Conservation (phyloP, 2,329 filamentous ascomycete species). For the Zalaria obscura region DNA sequence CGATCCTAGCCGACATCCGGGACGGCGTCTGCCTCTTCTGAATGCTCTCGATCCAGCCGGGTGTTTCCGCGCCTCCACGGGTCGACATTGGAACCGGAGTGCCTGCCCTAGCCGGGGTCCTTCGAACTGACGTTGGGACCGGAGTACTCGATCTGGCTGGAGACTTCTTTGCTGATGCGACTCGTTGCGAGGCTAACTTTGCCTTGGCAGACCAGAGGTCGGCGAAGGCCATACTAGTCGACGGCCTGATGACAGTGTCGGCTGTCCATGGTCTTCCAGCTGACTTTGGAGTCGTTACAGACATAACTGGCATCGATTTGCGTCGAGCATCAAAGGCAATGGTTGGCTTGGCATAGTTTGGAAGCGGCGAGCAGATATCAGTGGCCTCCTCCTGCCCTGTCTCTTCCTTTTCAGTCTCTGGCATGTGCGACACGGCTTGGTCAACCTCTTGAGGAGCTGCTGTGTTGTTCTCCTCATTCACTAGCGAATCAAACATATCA, state of each 20-base stretch:
- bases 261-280: slow-evolving; percentile 14
- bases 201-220: slow-evolving; percentile 8
- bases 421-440: background rate
- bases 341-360: slow-evolving; percentile 18
- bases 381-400: slow-evolving; percentile 1
- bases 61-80: too few relatives aligned
- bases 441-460: background rate
- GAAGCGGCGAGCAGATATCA: slow-evolving; percentile 5
- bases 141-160: too few relatives aligned
- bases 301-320: slow-evolving; percentile 16
- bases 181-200: slow-evolving; percentile 2
- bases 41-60: too few relatives aligned
- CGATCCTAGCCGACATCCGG: too few relatives aligned
- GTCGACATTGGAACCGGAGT: too few relatives aligned
- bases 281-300: slow-evolving; percentile 7
- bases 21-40: too few relatives aligned
- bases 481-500: background rate
- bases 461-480: background rate
- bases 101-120: too few relatives aligned
- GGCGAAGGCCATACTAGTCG: slow-evolving; percentile 9
- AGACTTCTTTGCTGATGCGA: too few relatives aligned
- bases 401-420: background rate
- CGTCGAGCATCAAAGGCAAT: slow-evolving; percentile 16
- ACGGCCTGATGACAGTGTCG: slow-evolving; percentile 14
- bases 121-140: too few relatives aligned